Evolutionary conservation across 257 asterid species (phyloP).

Genomic region (Cordia subcordata): DNA sequence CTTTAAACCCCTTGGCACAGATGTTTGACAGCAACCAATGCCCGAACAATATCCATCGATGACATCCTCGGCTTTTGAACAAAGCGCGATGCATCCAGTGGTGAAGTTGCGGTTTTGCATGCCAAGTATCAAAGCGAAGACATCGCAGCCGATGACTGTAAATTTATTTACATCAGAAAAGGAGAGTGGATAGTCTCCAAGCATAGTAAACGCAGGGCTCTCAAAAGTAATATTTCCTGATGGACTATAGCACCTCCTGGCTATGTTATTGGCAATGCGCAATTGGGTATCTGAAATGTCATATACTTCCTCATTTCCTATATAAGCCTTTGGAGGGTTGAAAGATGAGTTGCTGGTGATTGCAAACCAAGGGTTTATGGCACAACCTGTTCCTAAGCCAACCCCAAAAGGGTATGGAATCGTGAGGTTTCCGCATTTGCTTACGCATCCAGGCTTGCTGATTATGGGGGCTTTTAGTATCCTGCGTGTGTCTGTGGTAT

Average conservation of each 20-base stretch:
- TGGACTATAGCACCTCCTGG: conserved; percentile 37
- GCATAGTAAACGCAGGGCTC: conserved; percentile 7
- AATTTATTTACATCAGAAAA: conserved; percentile 50
- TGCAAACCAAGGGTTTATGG: conserved; percentile 17
- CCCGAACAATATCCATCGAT: not conserved
- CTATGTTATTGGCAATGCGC: conserved; percentile 39
- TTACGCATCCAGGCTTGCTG: conserved; percentile 32
- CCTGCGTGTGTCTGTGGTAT: conserved; percentile 4
- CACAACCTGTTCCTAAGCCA: conserved; percentile 34
- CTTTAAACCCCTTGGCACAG: conserved; percentile 54
- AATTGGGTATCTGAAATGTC: conserved; percentile 49
- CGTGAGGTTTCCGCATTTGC: conserved; percentile 32
- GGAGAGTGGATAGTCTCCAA: conserved; percentile 28
- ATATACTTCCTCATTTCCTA: conserved; percentile 14
- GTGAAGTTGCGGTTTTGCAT: conserved; percentile 23
- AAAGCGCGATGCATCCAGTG: conserved; percentile 48
- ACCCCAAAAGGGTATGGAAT: conserved; percentile 45
- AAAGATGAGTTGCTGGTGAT: conserved; percentile 45
- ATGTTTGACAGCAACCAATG: conserved; percentile 63
- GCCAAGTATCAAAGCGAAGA: conserved; percentile 31
- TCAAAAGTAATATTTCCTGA: conserved; percentile 24
- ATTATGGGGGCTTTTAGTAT: conserved; percentile 18
- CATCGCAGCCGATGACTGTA: conserved; percentile 63
- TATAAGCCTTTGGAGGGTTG: conserved; percentile 38
- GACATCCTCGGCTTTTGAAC: conserved; percentile 34